Base-by-base conservation (phyloP, 2,329 filamentous ascomycete species). In the Botryotinia narcissicola region DNA sequence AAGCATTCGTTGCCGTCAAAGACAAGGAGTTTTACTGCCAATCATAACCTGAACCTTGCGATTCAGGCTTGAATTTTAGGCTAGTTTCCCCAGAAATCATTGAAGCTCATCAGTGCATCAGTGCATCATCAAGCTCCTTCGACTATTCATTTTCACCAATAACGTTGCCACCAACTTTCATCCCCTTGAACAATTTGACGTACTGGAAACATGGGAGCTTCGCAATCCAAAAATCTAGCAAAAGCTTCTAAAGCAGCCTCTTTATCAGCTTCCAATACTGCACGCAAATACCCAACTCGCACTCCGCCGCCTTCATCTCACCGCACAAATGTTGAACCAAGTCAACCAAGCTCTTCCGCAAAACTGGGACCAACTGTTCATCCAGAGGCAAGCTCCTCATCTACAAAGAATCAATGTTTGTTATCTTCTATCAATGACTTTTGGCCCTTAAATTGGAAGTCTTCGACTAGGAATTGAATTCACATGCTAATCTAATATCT, bases 241-340 rank as follows among this genome's bases (percentile, higher is more conserved):
- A 71, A 70, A 20, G 76, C 75, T n/a, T 72, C 75, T 3, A 76
- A 75, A 73, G 57, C 75, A 14, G 74, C 77, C 25, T 74, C 75
- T 66, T 37, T 68, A 18, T 59, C 76, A 4, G 70, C 73, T 9
- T 63, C 75, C 12, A 77, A 73, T 46, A 71, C 75, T 62, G 74
- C 77, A 9, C 77, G 80, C 32, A 81, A 78, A 79, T 81, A 80
- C 60, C 80, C 80, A 40, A 79, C 79, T 18, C 74, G 78, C 32
- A 48, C 73, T 25, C 76, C 79, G n/a, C 74, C 75, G 25, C 51
- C 72, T n/a, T 40, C 74, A 35, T 66, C 72, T 18, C 59, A 69
- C 9, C 67, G 20, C 32, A 72, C 75, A 66, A 74, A 75, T 63
- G n/a, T 69, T 35, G 54, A 71, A 68, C 29, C 70, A 51, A 48